Evolutionary conservation across 305 asterid species (phyloP), one percentile per base, ranked within the genome.

Genomic region (Plantago coronopus): DNA sequence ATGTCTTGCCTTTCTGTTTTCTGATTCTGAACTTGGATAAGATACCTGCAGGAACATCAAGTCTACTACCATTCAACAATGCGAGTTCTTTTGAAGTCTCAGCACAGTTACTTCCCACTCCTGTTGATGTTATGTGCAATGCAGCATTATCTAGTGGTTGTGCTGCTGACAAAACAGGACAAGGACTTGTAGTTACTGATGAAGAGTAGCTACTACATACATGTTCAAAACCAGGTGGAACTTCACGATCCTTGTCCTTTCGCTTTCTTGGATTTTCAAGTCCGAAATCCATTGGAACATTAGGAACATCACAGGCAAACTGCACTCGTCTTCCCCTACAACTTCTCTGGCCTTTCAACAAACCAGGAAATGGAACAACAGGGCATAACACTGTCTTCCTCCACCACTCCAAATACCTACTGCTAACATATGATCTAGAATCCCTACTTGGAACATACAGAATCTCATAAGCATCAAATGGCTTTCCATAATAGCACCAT

Each of bases 401-500:
- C 83, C 83, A 75, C 79, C 81, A 70, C 18, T 51, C 34, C 17
- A 62, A 17, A 68, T 80, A 80, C 15, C 61, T 55, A 17, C 19
- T 19, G 8, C 78, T 75, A 7, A 79, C 79, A 37, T 47, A 55
- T 6, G 80, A 58, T 75, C 71, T 62, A 29, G 25, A 69, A 46
- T 49, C 22, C 8, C 70, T 63, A 10, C 76, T 16, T 3, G 86
- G 83, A 4, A 72, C 27, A 40, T 75, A 77, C 47, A 79, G 8
- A 16, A 17, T 23, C 12, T 23, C 38, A 55, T 74, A 74, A 56
- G 69, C 76, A 43, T 50, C 34, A 57, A 78, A 43, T 10, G 74
- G 64, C 65, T 86, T 62, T 7, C 7, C 34, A 65, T 76, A 79
- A 43, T 74, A 48, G 1, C 57, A 44, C 87, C 83, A 81, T 44